Conservation (phyloP, 192 early-diverging fungal species). For the Backusella australiensis region DNA sequence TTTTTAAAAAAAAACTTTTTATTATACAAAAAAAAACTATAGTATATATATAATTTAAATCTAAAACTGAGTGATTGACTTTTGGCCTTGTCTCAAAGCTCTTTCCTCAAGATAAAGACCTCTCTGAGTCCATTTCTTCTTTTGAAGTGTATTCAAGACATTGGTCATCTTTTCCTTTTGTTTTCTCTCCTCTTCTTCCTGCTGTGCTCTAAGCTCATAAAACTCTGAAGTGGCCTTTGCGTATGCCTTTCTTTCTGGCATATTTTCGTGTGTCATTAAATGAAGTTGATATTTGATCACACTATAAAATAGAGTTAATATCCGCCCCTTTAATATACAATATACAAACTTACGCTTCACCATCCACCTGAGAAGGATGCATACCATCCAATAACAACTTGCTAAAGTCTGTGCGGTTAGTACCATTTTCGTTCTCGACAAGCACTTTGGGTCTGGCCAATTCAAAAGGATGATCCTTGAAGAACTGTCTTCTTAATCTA, state of each 20-base stretch:
- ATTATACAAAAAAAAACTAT: background rate
- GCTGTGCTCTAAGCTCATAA: conserved; percentile 72
- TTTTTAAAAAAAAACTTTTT: background rate
- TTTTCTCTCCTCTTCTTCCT: conserved; percentile 70
- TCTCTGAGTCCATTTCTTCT: conserved; percentile 21
- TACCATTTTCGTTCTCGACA: conserved; percentile 61
- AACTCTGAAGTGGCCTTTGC: conserved; percentile 75
- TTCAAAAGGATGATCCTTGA: conserved; percentile 93
- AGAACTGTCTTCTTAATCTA: conserved; percentile 79
- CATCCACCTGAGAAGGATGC: conserved; percentile 58
- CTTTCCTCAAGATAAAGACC: conserved; percentile 30
- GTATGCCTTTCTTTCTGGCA: conserved; percentile 79
- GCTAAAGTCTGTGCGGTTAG: conserved; percentile 51
- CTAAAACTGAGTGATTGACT: conserved; percentile 13
- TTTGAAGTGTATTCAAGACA: conserved; percentile 23
- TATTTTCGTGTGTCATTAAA: conserved; percentile 61
- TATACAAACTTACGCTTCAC: conserved; percentile 73
- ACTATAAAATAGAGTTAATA: conserved; percentile 39
- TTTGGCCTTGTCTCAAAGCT: conserved; percentile 21
- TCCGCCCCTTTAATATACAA: background rate
- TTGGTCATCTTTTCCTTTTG: conserved; percentile 52
- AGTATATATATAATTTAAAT: background rate
- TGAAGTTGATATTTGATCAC: conserved; percentile 85
- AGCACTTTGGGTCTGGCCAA: conserved; percentile 66
- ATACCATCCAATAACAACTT: conserved; percentile 49